These are phyloP conservation scores for Edaphochlamys debaryana DNA, from an alignment of 139 green algal genomes.

Conservation along the genomic window DNA sequence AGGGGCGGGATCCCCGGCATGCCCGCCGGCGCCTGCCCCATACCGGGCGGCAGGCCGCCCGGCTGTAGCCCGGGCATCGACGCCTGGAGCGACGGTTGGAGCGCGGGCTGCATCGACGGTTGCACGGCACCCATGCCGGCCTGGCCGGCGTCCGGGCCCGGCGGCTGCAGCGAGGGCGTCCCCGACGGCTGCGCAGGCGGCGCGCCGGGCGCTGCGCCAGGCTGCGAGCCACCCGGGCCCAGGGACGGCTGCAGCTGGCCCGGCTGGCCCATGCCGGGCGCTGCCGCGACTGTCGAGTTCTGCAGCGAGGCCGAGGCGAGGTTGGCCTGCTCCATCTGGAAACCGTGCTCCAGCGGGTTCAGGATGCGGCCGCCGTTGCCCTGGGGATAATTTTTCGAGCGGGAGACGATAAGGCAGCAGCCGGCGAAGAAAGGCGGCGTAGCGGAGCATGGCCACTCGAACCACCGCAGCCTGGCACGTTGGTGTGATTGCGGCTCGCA, in stretches of 20 bases:
- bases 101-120: background rate
- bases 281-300: background rate
- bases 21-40: conserved; percentile 9
- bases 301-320: background rate
- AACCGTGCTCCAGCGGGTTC: conserved; percentile 18
- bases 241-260: no score
- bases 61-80: no score
- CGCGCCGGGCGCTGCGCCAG: background rate
- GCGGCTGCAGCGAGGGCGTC: background rate
- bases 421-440: no score
- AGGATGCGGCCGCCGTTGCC: conserved; percentile 17
- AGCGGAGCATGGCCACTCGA: no score
- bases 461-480: no score
- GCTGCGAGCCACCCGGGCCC: no score
- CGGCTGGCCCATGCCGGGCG: background rate
- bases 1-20: background rate
- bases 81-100: background rate
- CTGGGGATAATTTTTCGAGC: no score
- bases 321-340: no score
- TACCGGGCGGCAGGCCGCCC: background rate
- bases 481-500: no score
- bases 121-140: background rate
- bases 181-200: background rate
- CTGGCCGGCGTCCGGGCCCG: background rate
- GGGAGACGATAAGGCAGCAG: no score